A percentile compares a stretch with the other conserved stretches of the same genome.
Conservation (phyloP, 108 stramenopile species). For the Fragilariopsis cylindrus region DNA sequence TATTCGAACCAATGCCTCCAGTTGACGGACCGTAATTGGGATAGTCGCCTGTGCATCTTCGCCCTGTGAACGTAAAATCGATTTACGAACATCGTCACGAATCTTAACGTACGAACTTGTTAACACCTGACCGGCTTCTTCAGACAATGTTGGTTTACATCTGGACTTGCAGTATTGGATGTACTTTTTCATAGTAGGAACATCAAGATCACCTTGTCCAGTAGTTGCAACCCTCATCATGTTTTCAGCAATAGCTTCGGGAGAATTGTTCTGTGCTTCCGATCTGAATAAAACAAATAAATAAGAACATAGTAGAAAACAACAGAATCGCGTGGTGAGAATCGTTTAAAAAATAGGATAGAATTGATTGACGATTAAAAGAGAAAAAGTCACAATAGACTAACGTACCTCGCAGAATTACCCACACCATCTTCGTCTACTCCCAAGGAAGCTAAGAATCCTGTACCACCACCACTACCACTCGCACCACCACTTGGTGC, state of each 20-base stretch:
- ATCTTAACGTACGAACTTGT: conserved; percentile 93
- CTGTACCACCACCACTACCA: background rate
- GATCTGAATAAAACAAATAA: background rate
- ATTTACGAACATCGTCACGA: conserved; percentile 87
- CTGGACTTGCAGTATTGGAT: conserved; percentile 94
- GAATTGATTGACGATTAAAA: background rate
- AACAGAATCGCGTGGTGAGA: background rate
- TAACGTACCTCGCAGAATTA: conserved; percentile 19
- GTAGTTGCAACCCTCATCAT: conserved; percentile 77
- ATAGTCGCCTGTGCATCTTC: conserved; percentile 68
- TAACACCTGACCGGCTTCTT: conserved; percentile 86
- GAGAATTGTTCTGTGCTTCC: conserved; percentile 47
- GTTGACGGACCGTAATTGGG: conserved; percentile 98
- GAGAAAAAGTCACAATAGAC: background rate
- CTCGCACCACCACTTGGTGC: background rate
- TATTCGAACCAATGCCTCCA: conserved; percentile 98
- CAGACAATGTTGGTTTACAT: conserved; percentile 89
- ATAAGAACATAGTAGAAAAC: background rate
- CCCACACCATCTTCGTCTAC: conserved; percentile 5
- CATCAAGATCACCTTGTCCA: conserved; percentile 85
- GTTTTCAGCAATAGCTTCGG: conserved; percentile 87
- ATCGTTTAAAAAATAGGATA: background rate
- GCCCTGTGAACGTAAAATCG: conserved; percentile 33
- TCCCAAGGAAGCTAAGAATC: conserved; percentile 6
- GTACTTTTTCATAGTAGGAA: conserved; percentile 96